Evolutionary conservation across 768 basidiomycete genomes (phyloP).

Genomic region (Sistotremastrum suecicum): DNA sequence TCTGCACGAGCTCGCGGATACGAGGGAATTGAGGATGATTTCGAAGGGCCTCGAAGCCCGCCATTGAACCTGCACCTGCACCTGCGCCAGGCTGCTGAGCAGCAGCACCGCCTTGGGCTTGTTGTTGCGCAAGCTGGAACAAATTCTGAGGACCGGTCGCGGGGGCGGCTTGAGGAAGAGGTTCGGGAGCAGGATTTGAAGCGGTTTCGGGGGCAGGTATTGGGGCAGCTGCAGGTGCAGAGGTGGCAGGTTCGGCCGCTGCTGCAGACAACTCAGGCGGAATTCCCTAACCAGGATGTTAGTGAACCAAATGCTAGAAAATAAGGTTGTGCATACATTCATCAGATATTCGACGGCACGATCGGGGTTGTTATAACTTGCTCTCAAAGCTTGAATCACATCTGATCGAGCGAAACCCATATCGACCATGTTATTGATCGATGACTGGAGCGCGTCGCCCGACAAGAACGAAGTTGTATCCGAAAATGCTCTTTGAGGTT

Average conservation of each 20-base stretch:
- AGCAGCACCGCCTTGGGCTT: constrained; percentile 16
- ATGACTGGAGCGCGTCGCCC: constrained; percentile 59
- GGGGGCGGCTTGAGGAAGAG: constrained; percentile 14
- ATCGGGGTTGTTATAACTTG: constrained; percentile 95
- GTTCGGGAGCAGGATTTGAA: constrained; percentile 20
- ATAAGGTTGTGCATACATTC: constrained; percentile 39
- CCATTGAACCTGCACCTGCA: constrained; percentile 24
- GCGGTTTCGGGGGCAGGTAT: constrained; percentile 19
- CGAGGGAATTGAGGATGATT: constrained; percentile 55
- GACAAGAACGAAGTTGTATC: constrained; percentile 53
- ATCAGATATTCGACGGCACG: constrained; percentile 97
- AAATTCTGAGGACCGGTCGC: constrained; percentile 54
- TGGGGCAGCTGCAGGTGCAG: constrained; percentile 24
- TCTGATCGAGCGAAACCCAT: constrained; percentile 91
- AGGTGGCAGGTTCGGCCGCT: constrained; percentile 22
- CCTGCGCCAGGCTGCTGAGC: constrained; percentile 21
- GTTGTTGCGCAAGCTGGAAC: constrained; percentile 45
- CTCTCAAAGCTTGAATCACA: constrained; percentile 73
- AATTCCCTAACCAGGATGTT: constrained; percentile 45
- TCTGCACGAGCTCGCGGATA: constrained; percentile 52
- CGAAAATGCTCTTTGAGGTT: constrained; percentile 23
- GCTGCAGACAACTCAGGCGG: constrained; percentile 53
- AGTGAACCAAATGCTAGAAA: constrained; percentile 2
- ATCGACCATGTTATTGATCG: constrained; percentile 73
- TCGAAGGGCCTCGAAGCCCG: constrained; percentile 29